These are phyloP conservation scores for Bipolaris gigantea DNA, from an alignment of 2,329 filamentous ascomycete species.

Conservation along the genomic window DNA sequence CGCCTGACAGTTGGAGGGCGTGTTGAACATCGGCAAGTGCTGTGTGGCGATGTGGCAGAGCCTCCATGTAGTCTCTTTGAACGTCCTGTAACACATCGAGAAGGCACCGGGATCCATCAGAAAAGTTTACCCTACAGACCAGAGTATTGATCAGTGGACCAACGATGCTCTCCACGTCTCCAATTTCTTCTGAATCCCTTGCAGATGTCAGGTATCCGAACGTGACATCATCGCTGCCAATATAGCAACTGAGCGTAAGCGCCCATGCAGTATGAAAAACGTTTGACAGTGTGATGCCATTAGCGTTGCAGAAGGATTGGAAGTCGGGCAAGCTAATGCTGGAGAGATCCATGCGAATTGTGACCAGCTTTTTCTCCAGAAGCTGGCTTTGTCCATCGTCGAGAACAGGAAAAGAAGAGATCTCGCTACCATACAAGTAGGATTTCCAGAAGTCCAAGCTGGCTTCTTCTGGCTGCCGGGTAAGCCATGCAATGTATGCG, in stretches of 20 bases:
- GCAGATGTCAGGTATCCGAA: conserved; percentile 52
- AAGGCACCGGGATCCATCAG: conserved; percentile 35
- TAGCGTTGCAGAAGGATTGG: conserved; percentile 46
- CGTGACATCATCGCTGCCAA: conserved; percentile 43
- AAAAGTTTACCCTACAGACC: conserved; percentile 48
- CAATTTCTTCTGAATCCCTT: conserved; percentile 46
- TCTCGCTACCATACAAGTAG: conserved; percentile 35
- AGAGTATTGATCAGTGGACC: conserved; percentile 54
- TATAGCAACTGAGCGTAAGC: conserved; percentile 44
- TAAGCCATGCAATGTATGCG: conserved; percentile 38
- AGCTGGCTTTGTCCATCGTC: conserved; percentile 23
- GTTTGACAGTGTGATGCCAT: conserved; percentile 54
- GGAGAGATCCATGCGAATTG: conserved; percentile 35
- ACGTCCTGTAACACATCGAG: conserved; percentile 46
- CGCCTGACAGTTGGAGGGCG: conserved; percentile 37
- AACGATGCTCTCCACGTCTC: conserved; percentile 48
- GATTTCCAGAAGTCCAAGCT: conserved; percentile 39
- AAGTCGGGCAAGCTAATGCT: conserved; percentile 32
- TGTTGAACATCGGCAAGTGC: conserved; percentile 53
- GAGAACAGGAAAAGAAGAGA: conserved; percentile 39
- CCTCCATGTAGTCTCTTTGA: conserved; percentile 53
- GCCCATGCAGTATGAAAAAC: conserved; percentile 49
- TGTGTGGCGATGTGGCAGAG: conserved; percentile 49
- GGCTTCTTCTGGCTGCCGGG: conserved; percentile 26
- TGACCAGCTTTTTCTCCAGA: conserved; percentile 26